A percentile compares a stretch with the other conserved stretches of the same genome.
Evolutionary conservation across 2,329 filamentous ascomycete species (phyloP).

Genomic region (Paecilomyces formosus): DNA sequence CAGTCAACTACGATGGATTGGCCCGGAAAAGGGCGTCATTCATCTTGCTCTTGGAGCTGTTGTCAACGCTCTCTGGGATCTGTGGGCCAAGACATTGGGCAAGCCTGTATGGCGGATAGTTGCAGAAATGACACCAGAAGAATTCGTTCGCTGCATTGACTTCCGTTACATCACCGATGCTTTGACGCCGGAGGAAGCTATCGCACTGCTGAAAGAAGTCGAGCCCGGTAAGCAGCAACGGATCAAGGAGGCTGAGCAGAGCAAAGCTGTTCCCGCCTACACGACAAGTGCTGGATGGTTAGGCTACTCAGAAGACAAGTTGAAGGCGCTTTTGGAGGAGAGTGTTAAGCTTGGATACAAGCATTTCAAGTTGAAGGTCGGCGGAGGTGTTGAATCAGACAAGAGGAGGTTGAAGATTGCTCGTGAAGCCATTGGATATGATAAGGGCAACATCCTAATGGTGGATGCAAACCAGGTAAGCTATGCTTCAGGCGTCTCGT

Average conservation of each 20-base stretch:
- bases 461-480: slow-evolving; percentile 79
- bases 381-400: slow-evolving; percentile 65
- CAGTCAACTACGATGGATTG: slow-evolving; percentile 87
- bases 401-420: slow-evolving; percentile 64
- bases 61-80: slow-evolving; percentile 87
- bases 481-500: neutral
- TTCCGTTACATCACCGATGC: slow-evolving; percentile 93
- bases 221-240: slow-evolving; percentile 63
- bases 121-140: slow-evolving; percentile 80
- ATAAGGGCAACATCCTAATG: slow-evolving; percentile 79
- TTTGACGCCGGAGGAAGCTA: slow-evolving; percentile 76
- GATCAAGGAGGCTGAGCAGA: slow-evolving; percentile 64
- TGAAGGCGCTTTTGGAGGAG: slow-evolving; percentile 66
- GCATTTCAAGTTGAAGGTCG: slow-evolving; percentile 91
- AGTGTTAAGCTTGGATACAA: slow-evolving; percentile 69
- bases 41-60: slow-evolving; percentile 84
- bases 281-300: slow-evolving; percentile 88
- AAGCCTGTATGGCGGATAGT: slow-evolving; percentile 91
- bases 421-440: slow-evolving; percentile 72
- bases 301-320: slow-evolving; percentile 83
- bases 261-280: slow-evolving; percentile 76
- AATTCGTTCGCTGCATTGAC: slow-evolving; percentile 82
- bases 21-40: slow-evolving; percentile 88
- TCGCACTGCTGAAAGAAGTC: slow-evolving; percentile 59
- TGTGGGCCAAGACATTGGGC: slow-evolving; percentile 80